These are phyloP conservation scores for Paramecium biaurelia DNA, from an alignment of 73 alveolate species.

Conservation along the genomic window DNA sequence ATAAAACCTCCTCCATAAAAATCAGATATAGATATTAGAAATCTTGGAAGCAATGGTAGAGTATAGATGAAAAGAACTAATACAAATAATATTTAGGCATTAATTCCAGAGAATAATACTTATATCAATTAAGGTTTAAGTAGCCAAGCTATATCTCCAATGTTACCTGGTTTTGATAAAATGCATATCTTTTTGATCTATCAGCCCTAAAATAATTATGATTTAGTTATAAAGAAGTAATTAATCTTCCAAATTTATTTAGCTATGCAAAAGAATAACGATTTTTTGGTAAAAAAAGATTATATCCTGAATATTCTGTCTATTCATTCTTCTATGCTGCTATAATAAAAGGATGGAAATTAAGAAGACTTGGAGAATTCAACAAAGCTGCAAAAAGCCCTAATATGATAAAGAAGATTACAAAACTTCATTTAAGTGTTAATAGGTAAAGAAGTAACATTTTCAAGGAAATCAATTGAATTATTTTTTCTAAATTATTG, in stretches of 20 bases:
- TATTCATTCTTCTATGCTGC: background rate
- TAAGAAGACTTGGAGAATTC: background rate
- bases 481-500: too few relatives aligned
- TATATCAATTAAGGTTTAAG: background rate
- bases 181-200: background rate
- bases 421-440: background rate
- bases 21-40: background rate
- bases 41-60: background rate
- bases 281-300: slow-evolving; percentile 15
- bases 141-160: background rate
- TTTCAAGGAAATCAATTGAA: background rate
- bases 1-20: background rate
- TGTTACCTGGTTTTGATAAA: slow-evolving; percentile 3
- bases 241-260: background rate
- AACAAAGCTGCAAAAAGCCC: background rate
- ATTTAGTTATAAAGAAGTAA: background rate
- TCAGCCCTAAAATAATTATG: background rate
- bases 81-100: background rate
- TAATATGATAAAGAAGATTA: background rate
- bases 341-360: background rate
- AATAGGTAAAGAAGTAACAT: background rate
- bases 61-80: background rate
- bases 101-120: background rate
- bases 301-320: background rate
- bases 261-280: background rate